A percentile compares a stretch with the other conserved stretches of the same genome.
Evolutionary conservation across 768 basidiomycete species (phyloP).

Genomic region (Boletus sp.): DNA sequence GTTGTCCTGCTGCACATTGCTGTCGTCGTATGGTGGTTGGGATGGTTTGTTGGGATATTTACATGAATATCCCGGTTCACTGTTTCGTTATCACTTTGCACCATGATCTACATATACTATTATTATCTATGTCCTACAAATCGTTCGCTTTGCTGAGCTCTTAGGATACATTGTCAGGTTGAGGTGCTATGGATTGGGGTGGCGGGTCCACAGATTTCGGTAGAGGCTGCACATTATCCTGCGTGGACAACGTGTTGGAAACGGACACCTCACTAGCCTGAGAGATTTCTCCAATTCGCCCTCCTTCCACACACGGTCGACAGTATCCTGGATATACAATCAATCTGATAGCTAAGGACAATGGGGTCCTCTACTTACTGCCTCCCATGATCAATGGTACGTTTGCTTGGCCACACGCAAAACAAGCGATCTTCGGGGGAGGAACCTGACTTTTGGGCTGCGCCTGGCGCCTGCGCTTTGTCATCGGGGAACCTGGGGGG

Average conservation of each 20-base stretch:
- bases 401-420: constrained; percentile 60
- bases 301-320: constrained; percentile 61
- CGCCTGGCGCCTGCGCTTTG: constrained; percentile 43
- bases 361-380: constrained; percentile 44
- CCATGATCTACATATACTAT: constrained; percentile 12
- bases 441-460: constrained; percentile 34
- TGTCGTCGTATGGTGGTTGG: constrained; percentile 71
- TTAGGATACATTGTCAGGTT: neutral
- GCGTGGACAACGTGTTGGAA: neutral
- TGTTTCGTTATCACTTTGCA: neutral
- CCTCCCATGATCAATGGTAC: constrained; percentile 78
- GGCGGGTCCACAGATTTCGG: neutral
- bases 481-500: constrained; percentile 14
- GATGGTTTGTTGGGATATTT: constrained; percentile 61
- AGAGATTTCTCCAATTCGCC: constrained; percentile 38
- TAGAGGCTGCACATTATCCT: constrained; percentile 4
- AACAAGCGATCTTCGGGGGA: constrained; percentile 52
- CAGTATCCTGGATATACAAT: constrained; percentile 52
- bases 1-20: constrained; percentile 58
- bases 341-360: neutral
- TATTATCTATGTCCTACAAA: constrained; percentile 3
- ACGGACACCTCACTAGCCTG: constrained; percentile 10
- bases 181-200: neutral
- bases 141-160: neutral
- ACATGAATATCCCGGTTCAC: constrained; percentile 24